Evolutionary conservation across 169 alveolate species (phyloP).

Genomic region (Plasmodium cynomolgi): DNA sequence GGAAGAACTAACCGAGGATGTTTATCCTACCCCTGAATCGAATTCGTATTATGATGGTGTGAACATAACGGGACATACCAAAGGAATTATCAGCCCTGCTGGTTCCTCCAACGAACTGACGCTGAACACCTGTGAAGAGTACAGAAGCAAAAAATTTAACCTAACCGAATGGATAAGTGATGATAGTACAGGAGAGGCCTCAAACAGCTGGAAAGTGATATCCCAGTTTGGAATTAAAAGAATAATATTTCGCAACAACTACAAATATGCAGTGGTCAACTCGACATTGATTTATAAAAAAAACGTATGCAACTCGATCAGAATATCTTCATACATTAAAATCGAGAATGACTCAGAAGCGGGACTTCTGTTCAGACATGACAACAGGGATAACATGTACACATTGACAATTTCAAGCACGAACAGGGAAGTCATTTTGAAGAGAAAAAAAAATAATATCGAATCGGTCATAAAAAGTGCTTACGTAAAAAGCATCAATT

Average conservation of each 20-base stretch:
- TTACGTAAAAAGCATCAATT: conserved; percentile 36
- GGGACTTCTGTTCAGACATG: conserved; percentile 60
- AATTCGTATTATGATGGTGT: conserved; percentile 26
- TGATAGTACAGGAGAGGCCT: neutral
- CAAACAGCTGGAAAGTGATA: conserved; percentile 27
- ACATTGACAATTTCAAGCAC: conserved; percentile 34
- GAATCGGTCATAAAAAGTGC: conserved; percentile 21
- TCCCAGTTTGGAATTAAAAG: conserved; percentile 43
- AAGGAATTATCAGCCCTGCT: neutral
- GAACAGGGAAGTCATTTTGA: conserved; percentile 31
- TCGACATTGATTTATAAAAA: conserved; percentile 24
- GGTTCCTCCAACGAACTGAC: neutral
- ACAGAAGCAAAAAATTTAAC: neutral
- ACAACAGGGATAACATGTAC: conserved; percentile 52
- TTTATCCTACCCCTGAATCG: conserved; percentile 66
- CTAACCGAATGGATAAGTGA: conserved; percentile 26
- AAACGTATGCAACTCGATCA: conserved; percentile 37
- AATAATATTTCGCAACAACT: conserved; percentile 6
- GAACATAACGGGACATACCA: neutral
- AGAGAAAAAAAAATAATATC: conserved; percentile 28
- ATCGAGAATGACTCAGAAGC: conserved; percentile 52
- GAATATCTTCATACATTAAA: conserved; percentile 34
- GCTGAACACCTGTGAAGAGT: conserved; percentile 1
- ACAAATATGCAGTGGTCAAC: conserved; percentile 1
- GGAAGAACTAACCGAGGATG: neutral